These are phyloP conservation scores for Bauhinia variegata DNA, from an alignment of 306 rosid genomes.

Conservation along the genomic window DNA sequence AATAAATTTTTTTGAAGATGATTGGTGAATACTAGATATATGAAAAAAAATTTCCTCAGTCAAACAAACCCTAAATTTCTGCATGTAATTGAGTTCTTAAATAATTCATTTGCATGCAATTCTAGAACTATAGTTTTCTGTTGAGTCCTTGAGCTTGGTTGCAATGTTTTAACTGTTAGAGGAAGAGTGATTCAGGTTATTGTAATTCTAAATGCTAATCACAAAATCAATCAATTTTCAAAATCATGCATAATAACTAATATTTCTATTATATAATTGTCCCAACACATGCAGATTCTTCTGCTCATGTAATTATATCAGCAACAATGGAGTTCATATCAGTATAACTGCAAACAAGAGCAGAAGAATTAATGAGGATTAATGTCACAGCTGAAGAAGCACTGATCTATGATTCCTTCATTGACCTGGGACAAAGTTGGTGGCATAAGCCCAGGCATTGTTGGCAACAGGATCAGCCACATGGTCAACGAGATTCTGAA, in stretches of 20 bases:
- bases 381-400: slow-evolving; percentile 35
- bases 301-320: slow-evolving; percentile 44
- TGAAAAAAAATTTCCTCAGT: too few species aligned
- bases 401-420: slow-evolving; percentile 45
- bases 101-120: too few species aligned
- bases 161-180: not conserved
- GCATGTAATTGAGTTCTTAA: too few species aligned
- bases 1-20: too few species aligned
- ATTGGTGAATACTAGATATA: too few species aligned
- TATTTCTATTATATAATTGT: slow-evolving; percentile 37
- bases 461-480: slow-evolving; percentile 84
- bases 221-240: not conserved
- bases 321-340: slow-evolving; percentile 39
- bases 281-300: slow-evolving; percentile 44
- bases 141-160: slow-evolving; percentile 15
- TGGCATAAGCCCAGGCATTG: slow-evolving; percentile 94
- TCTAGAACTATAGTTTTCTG: not conserved
- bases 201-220: too few species aligned
- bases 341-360: slow-evolving; percentile 39
- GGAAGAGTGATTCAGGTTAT: not conserved
- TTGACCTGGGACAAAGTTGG: slow-evolving; percentile 91
- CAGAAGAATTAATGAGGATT: too few species aligned
- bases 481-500: slow-evolving; percentile 82
- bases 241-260: slow-evolving; percentile 35
- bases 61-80: too few species aligned